Evolutionary conservation across 2,329 filamentous ascomycete species (phyloP).

Genomic region (Chaetomium olivaceum): DNA sequence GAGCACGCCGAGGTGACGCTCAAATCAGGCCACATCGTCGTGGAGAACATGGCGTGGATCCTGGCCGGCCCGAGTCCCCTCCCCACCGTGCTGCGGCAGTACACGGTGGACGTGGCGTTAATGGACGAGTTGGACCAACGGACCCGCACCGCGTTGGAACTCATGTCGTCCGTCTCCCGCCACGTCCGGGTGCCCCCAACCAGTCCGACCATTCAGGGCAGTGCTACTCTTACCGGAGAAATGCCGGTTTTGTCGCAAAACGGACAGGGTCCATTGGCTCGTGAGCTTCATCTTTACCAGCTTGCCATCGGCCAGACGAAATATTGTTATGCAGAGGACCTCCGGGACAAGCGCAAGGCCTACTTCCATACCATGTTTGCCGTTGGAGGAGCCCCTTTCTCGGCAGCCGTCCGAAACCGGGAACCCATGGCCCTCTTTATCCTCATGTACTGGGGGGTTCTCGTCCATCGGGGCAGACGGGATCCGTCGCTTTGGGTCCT

Average conservation of each 20-base stretch:
- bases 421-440: background rate
- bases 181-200: background rate
- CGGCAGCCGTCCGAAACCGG: background rate
- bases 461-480: background rate
- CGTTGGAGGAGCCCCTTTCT: background rate
- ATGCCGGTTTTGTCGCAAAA: background rate
- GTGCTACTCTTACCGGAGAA: background rate
- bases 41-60: background rate
- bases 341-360: background rate
- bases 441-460: background rate
- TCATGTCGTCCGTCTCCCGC: background rate
- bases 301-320: background rate
- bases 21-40: background rate
- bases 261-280: background rate
- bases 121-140: background rate
- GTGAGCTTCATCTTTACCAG: background rate
- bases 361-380: background rate
- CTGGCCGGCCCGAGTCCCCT: background rate
- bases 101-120: background rate
- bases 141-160: background rate
- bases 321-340: background rate
- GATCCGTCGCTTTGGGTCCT: background rate
- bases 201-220: background rate
- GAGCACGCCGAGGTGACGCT: background rate
- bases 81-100: background rate